Evolutionary conservation across 1,284 basidiomycete species (phyloP), one percentile per base, ranked within the genome.

Genomic region (Neotropicomus parvogracilis): DNA sequence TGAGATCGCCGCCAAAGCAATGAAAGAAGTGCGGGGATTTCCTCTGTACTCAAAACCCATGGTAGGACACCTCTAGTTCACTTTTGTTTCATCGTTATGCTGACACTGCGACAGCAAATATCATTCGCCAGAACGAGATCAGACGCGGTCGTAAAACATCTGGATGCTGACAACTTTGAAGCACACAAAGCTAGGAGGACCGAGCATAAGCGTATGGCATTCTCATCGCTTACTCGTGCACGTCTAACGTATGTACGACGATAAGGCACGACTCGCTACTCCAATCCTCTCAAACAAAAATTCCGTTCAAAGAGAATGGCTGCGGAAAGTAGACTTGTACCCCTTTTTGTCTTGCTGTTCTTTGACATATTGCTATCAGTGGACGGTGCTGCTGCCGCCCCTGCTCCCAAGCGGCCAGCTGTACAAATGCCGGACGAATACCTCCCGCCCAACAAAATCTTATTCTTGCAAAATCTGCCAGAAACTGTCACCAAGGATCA

Each of bases 381-480:
- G 67, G 88, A 91, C 40, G 86, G 88, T 28, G 80, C 77, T 29
- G 72, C 79, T 14, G 74, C 85, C 9, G 70, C 74, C 13, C 80
- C 88, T 16, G 78, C 78, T 34, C 70, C 85, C 21, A 88, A 85
- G 68, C 79, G 89, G 46, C 86, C 88, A 28, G 81, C 85, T 56
- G 86, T 98, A 55, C 90, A 93, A 66, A 95, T 97, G 90, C 95
- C 97, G 27, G 95, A 99, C 86, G 95, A 99, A 70, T 99, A 99
- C 70, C 80, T 99, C 8, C 97, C 97, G 4, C 95, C 95, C 27
- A 99, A 99, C 87, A 94, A 94, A 69, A 95, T 98, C 71, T 80
- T 99, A 48, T 99, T 99, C 79, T 69, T 99, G 56, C 95, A 99
- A 73, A 97, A 97, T 67, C 75, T 97, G 26, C 93, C 93, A n/a